Percentiles rank a stretch among this genome's conserved stretches.
These are phyloP conservation scores for Platanthera zijinensis DNA, from an alignment of 106 monocot species.

Conservation along the genomic window DNA sequence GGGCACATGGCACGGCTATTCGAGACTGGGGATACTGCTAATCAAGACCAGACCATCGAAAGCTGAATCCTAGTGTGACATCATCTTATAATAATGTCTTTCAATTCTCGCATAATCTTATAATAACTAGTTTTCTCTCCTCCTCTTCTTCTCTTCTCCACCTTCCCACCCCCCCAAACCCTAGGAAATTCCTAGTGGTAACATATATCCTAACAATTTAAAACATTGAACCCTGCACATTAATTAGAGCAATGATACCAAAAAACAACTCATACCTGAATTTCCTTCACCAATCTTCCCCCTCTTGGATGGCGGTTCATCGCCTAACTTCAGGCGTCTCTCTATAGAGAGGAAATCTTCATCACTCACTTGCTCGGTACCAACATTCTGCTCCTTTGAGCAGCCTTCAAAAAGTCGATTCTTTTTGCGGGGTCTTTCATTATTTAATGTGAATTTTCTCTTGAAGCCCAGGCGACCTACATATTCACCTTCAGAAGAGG, in stretches of 20 bases:
- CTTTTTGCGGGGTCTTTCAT: background rate
- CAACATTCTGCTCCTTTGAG: conserved; percentile 3
- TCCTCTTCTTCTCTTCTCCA: too few species aligned
- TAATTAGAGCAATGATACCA: background rate
- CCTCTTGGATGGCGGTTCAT: background rate
- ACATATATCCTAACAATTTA: background rate
- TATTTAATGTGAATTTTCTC: background rate
- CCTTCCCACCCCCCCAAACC: too few species aligned
- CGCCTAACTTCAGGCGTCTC: background rate
- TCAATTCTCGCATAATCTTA: too few species aligned
- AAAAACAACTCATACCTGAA: background rate
- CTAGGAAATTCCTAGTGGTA: too few species aligned
- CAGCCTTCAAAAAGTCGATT: background rate
- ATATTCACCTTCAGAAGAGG: background rate
- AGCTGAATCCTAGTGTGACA: too few species aligned
- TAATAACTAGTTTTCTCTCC: too few species aligned
- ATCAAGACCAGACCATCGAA: too few species aligned
- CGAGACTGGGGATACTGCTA: too few species aligned
- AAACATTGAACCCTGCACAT: background rate
- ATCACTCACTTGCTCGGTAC: background rate
- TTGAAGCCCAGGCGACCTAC: background rate
- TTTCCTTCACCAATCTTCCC: background rate
- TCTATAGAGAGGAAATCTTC: background rate
- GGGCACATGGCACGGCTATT: too few species aligned
- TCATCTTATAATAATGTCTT: too few species aligned